A percentile compares a stretch with the other conserved stretches of the same genome.
Conservation (phyloP, 2,329 filamentous ascomycete species). For the Talaromyces sp. region DNA sequence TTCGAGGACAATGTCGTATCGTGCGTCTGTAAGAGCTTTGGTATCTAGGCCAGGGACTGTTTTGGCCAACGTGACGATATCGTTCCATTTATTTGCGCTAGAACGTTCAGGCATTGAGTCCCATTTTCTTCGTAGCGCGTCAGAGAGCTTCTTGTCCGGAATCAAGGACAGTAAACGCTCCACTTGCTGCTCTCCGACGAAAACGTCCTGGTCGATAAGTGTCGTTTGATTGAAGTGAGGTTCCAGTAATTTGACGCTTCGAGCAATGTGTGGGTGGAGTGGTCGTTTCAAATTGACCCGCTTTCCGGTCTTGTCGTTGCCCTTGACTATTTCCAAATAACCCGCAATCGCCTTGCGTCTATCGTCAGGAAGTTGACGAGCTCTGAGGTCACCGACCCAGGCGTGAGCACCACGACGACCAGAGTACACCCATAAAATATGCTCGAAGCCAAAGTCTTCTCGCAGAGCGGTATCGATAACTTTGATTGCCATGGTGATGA, state of each 20-base stretch:
- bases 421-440: slow-evolving; percentile 98
- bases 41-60: slow-evolving; percentile 68
- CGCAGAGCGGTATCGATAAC: slow-evolving; percentile 80
- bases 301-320: slow-evolving; percentile 79
- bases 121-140: slow-evolving; percentile 85
- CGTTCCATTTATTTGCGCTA: slow-evolving; percentile 81
- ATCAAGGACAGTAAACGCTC: slow-evolving; percentile 78
- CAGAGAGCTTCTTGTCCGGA: slow-evolving; percentile 70
- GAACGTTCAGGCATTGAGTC: slow-evolving; percentile 70
- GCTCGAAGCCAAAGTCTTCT: slow-evolving; percentile 93
- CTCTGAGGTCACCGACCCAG: slow-evolving; percentile 92
- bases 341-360: slow-evolving; percentile 78
- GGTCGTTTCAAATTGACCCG: slow-evolving; percentile 79
- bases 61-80: slow-evolving; percentile 82
- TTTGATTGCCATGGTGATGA: slow-evolving; percentile 96
- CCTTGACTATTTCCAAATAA: slow-evolving; percentile 85
- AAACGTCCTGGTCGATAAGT: slow-evolving; percentile 80
- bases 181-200: slow-evolving; percentile 62
- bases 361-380: slow-evolving; percentile 76
- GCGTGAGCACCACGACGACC: slow-evolving; percentile 94
- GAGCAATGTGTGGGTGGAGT: slow-evolving; percentile 79
- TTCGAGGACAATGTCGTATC: slow-evolving; percentile 92
- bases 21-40: slow-evolving; percentile 72
- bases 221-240: slow-evolving; percentile 79
- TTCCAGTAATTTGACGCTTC: slow-evolving; percentile 79